These are phyloP conservation scores for Panaeolus cyanescens DNA, from an alignment of 768 basidiomycete genomes.

Conservation along the genomic window DNA sequence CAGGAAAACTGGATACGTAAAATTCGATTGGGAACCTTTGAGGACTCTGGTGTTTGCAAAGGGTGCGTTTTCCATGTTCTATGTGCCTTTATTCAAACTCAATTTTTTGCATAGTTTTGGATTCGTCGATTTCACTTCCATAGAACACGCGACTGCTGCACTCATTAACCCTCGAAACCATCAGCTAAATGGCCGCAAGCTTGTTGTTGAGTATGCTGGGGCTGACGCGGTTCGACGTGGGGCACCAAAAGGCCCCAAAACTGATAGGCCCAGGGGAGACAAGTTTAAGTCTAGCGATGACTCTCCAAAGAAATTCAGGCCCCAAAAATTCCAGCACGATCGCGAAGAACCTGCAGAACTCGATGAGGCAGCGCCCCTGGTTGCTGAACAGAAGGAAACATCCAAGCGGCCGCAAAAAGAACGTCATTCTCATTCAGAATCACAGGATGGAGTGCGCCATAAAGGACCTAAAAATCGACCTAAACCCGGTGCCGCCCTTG, in stretches of 20 bases:
- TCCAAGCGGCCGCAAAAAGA: background rate
- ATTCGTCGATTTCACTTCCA: slow-evolving; percentile 87
- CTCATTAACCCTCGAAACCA: slow-evolving; percentile 87
- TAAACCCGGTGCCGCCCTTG: slow-evolving; percentile 80
- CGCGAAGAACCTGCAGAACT: slow-evolving; percentile 3
- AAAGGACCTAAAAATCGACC: slow-evolving; percentile 51
- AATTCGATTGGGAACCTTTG: slow-evolving; percentile 93
- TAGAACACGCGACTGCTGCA: slow-evolving; percentile 77
- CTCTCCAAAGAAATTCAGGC: slow-evolving; percentile 3
- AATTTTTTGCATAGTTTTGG: slow-evolving; percentile 66
- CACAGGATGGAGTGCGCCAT: slow-evolving; percentile 7
- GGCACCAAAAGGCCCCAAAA: slow-evolving; percentile 43
- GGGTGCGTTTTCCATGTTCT: slow-evolving; percentile 57
- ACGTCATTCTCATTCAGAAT: background rate
- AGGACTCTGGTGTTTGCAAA: slow-evolving; percentile 94
- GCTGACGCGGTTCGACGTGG: slow-evolving; percentile 87
- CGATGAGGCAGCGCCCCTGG: background rate
- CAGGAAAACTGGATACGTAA: slow-evolving; percentile 68
- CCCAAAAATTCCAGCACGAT: background rate
- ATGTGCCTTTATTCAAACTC: background rate
- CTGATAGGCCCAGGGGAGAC: slow-evolving; percentile 15
- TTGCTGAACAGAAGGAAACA: slow-evolving; percentile 5
- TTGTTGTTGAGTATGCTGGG: slow-evolving; percentile 89
- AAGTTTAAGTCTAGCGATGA: background rate
- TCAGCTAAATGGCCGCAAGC: slow-evolving; percentile 76